Evolutionary conservation across 75 land plant species (phyloP).

Genomic region (Pseudotsuga menziesii): DNA sequence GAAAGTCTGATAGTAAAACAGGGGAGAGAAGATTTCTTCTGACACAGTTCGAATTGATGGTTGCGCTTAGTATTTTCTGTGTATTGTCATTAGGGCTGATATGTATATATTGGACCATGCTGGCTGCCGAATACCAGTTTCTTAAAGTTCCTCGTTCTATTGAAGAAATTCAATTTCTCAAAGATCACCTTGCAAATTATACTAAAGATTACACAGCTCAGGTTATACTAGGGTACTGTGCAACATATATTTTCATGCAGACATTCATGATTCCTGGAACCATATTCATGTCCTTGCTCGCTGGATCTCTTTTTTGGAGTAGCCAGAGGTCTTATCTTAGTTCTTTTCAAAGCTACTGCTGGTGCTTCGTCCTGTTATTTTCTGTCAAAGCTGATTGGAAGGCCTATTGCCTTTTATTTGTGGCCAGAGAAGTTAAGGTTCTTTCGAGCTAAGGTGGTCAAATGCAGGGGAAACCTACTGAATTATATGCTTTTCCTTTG

Average conservation of each 20-base stretch:
- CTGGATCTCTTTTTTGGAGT: conserved; percentile 90
- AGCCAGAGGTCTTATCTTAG: conserved; percentile 56
- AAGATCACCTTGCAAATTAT: conserved; percentile 72
- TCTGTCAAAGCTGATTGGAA: conserved; percentile 75
- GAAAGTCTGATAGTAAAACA: too few species aligned
- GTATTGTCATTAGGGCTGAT: too few species aligned
- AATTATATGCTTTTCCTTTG: conserved; percentile 98
- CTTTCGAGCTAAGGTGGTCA: conserved; percentile 82
- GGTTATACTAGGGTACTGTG: conserved; percentile 77
- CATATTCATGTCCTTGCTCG: conserved; percentile 81
- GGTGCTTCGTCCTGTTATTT: conserved; percentile 93
- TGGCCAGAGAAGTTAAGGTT: conserved; percentile 86
- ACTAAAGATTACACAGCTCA: conserved; percentile 72
- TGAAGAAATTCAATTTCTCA: too few species aligned
- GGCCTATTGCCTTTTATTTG: conserved; percentile 56
- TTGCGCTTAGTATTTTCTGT: too few species aligned
- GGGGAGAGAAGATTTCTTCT: too few species aligned
- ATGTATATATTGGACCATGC: too few species aligned
- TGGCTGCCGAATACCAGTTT: too few species aligned
- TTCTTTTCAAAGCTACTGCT: conserved; percentile 72
- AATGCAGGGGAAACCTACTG: conserved; percentile 61
- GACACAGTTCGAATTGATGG: too few species aligned
- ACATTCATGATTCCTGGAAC: conserved; percentile 96
- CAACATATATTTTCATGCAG: conserved; percentile 89
- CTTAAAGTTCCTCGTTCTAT: too few species aligned